Evolutionary conservation across 176 grass and related monocot species (phyloP).

Genomic region (bread wheat (Triticum aestivum)): DNA sequence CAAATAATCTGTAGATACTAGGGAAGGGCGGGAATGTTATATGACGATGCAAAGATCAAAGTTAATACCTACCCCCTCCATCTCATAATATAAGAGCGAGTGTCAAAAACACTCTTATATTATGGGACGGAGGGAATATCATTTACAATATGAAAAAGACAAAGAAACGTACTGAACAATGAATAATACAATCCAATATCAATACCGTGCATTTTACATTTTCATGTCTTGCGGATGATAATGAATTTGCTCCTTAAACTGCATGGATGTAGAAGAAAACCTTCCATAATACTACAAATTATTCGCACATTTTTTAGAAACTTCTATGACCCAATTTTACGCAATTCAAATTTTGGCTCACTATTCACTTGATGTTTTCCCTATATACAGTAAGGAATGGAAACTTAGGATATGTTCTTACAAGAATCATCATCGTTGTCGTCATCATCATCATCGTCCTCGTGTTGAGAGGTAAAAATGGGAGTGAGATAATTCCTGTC

Average conservation of each 20-base stretch:
- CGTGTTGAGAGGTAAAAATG: slow-evolving; percentile 78
- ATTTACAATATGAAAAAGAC: background rate
- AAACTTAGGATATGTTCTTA: slow-evolving; percentile 32
- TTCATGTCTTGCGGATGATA: background rate
- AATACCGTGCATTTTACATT: background rate
- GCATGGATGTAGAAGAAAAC: background rate
- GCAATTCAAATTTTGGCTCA: background rate
- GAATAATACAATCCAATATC: background rate
- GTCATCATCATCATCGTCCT: slow-evolving; percentile 37
- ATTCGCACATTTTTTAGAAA: background rate
- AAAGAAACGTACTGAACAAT: background rate
- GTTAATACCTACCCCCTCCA: too few relatives aligned
- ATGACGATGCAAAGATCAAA: background rate
- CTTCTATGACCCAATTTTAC: background rate
- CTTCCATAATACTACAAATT: background rate
- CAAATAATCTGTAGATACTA: background rate
- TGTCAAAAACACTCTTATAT: too few relatives aligned
- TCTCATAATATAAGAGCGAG: too few relatives aligned
- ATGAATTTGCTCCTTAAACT: background rate
- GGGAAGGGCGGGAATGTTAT: background rate
- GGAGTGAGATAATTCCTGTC: slow-evolving; percentile 86
- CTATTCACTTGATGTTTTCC: background rate
- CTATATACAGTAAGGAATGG: background rate
- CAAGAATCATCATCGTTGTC: slow-evolving; percentile 28
- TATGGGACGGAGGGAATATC: too few relatives aligned